Conservation (phyloP, 1,284 basidiomycete genomes). For the Salmacisia buchloeana region DNA sequence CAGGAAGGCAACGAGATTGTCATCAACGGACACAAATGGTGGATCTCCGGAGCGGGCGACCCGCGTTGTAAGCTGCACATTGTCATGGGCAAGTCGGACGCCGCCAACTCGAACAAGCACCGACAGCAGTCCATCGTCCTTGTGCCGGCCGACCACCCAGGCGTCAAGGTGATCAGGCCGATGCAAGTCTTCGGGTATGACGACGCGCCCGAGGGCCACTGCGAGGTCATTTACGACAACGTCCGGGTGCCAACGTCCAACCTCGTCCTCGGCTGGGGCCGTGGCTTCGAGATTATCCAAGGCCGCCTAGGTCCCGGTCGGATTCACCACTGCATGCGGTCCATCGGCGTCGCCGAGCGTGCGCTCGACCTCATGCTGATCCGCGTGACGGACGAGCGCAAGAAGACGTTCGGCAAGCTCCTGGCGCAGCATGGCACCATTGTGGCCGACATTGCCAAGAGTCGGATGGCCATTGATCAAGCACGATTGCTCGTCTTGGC, state of each 20-base stretch:
- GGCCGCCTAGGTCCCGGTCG: conserved; percentile 93
- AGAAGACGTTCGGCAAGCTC: conserved; percentile 90
- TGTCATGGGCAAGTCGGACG: conserved; percentile 85
- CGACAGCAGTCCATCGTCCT: conserved; percentile 88
- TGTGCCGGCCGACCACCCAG: conserved; percentile 78
- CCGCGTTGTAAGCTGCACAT: conserved; percentile 82
- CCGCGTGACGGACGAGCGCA: conserved; percentile 80
- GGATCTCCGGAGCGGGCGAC: conserved; percentile 95
- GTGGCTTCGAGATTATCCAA: conserved; percentile 95
- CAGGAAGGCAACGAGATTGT: conserved; percentile 82
- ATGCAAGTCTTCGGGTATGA: conserved; percentile 65
- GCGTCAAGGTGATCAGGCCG: conserved; percentile 80
- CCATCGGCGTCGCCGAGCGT: conserved; percentile 77
- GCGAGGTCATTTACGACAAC: conserved; percentile 88
- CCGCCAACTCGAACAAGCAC: conserved; percentile 66
- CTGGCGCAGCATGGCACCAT: conserved; percentile 91
- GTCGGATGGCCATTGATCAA: conserved; percentile 84
- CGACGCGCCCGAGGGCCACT: conserved; percentile 66
- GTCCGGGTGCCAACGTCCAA: conserved; percentile 79
- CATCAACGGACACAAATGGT: conserved; percentile 98
- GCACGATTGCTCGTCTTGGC: conserved; percentile 80
- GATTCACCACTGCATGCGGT: conserved; percentile 91
- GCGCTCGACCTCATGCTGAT: conserved; percentile 83
- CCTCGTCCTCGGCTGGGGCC: conserved; percentile 84
- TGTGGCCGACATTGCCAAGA: conserved; percentile 80